Evolutionary conservation across 2,329 filamentous ascomycete genomes (phyloP).

Genomic region (Sclerotinia borealis): DNA sequence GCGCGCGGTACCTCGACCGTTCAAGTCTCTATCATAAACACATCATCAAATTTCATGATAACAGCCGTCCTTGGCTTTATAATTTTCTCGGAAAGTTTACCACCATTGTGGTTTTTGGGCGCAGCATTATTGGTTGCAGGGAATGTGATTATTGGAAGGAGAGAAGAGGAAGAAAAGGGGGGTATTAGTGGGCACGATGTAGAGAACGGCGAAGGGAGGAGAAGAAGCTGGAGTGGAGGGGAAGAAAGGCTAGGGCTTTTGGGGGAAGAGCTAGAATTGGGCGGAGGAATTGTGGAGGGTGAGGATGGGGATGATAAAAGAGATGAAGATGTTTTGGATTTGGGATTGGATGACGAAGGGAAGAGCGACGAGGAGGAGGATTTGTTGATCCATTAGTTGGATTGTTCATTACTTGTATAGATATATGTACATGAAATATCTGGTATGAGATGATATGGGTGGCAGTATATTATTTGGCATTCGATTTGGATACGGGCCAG

Average conservation of each 20-base stretch:
- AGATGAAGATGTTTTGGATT: slow-evolving; percentile 26
- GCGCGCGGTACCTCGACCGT: slow-evolving; percentile 68
- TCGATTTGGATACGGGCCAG: not conserved
- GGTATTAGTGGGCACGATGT: slow-evolving; percentile 14
- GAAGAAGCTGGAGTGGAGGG: slow-evolving; percentile 3
- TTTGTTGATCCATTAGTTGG: slow-evolving; percentile 1
- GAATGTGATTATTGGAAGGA: slow-evolving; percentile 70
- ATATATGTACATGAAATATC: not conserved
- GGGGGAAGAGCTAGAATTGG: slow-evolving; percentile 19
- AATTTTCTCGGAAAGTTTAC: slow-evolving; percentile 67
- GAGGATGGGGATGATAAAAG: slow-evolving; percentile 15
- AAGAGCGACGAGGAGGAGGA: slow-evolving; percentile 11
- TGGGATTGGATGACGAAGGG: slow-evolving; percentile 19
- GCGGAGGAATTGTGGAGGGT: slow-evolving; percentile 12
- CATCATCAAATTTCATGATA: slow-evolving; percentile 73
- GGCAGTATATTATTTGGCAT: not conserved
- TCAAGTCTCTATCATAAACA: slow-evolving; percentile 77
- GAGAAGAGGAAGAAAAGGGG: slow-evolving; percentile 46
- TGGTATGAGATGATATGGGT: slow-evolving; percentile 2
- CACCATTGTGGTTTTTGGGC: slow-evolving; percentile 71
- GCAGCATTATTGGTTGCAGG: slow-evolving; percentile 66
- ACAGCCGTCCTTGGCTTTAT: slow-evolving; percentile 65
- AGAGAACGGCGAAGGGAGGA: slow-evolving; percentile 15
- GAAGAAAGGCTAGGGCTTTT: slow-evolving; percentile 14
- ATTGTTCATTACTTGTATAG: not conserved